These are phyloP conservation scores for Ophiostoma quercus DNA, from an alignment of 2,329 filamentous ascomycete genomes.

Conservation along the genomic window DNA sequence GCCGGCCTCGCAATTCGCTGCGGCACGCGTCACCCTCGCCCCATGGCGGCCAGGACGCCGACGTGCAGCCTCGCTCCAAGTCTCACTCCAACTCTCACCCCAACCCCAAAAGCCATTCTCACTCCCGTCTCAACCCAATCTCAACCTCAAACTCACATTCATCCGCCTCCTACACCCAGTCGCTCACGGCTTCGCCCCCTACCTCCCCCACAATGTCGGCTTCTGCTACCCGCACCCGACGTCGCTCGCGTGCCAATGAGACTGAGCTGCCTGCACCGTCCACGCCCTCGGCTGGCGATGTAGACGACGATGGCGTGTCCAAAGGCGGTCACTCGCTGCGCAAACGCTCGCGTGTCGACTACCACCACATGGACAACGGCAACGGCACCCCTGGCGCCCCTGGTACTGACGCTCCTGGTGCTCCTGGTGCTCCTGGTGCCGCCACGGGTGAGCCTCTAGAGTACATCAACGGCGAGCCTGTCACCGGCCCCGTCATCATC, in stretches of 20 bases:
- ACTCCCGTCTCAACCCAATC: slow-evolving; percentile 1
- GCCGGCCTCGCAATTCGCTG: slow-evolving; percentile 21
- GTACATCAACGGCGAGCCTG: slow-evolving; percentile 19
- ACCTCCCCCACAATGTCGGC: slow-evolving; percentile 31
- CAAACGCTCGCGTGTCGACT: slow-evolving; percentile 53
- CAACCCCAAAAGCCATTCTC: not conserved
- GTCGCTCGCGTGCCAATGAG: slow-evolving; percentile 43
- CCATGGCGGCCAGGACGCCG: not conserved
- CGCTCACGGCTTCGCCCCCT: slow-evolving; percentile 37
- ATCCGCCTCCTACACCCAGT: slow-evolving; percentile 30
- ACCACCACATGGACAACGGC: slow-evolving; percentile 52
- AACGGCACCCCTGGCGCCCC: slow-evolving; percentile 28
- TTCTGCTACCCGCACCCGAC: slow-evolving; percentile 34
- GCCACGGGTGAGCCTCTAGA: slow-evolving; percentile 33
- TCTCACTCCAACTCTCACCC: slow-evolving; percentile 7
- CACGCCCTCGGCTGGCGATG: slow-evolving; percentile 35
- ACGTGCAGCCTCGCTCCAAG: slow-evolving; percentile 9
- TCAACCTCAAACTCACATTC: not conserved
- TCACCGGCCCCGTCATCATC: slow-evolving; percentile 11
- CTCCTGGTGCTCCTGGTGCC: too few relatives aligned
- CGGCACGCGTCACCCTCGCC: slow-evolving; percentile 18
- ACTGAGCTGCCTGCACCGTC: slow-evolving; percentile 29
- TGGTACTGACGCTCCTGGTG: too few relatives aligned
- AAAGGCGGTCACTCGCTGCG: slow-evolving; percentile 56
- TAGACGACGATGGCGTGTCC: slow-evolving; percentile 45